Conservation (phyloP, 139 green algal genomes). For the Tetradesmus obliquus region DNA sequence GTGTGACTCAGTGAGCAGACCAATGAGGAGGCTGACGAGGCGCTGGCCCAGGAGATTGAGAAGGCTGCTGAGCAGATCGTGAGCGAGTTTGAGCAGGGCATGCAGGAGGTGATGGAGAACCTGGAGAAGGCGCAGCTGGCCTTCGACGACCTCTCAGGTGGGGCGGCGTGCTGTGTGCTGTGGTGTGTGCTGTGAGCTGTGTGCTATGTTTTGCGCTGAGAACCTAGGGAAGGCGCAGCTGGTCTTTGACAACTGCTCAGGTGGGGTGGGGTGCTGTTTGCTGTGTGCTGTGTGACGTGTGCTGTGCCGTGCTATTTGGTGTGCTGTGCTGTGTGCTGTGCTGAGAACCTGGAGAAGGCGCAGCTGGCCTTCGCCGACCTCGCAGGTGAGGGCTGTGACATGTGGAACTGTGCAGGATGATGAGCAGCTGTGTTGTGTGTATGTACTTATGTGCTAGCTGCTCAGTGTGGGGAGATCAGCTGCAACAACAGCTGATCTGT, state of each 20-base stretch:
- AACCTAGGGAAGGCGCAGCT: constrained; percentile 74
- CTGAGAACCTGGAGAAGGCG: constrained; percentile 76
- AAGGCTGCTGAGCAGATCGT: constrained; percentile 79
- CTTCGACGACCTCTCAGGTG: constrained; percentile 83
- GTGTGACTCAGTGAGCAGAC: not conserved
- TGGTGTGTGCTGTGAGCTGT: not conserved
- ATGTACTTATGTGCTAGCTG: no score
- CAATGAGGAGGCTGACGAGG: constrained; percentile 5
- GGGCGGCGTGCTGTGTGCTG: not conserved
- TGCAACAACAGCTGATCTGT: no score
- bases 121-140: constrained; percentile 71
- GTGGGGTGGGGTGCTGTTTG: constrained; percentile 24
- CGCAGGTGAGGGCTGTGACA: constrained; percentile 52
- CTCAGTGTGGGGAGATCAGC: no score
- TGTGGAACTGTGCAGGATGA: no score
- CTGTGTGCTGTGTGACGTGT: not conserved
- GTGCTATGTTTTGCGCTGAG: constrained; percentile 39
- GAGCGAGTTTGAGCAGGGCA: constrained; percentile 85
- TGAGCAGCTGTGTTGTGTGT: no score
- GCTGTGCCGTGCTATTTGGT: no score
- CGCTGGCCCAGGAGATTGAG: constrained; percentile 54
- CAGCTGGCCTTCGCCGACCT: constrained; percentile 81
- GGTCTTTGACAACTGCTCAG: constrained; percentile 80
- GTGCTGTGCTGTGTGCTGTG: not conserved
- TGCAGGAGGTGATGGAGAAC: constrained; percentile 83